Base-by-base conservation (phyloP, 108 stramenopile species). In the Parmales sp. region DNA sequence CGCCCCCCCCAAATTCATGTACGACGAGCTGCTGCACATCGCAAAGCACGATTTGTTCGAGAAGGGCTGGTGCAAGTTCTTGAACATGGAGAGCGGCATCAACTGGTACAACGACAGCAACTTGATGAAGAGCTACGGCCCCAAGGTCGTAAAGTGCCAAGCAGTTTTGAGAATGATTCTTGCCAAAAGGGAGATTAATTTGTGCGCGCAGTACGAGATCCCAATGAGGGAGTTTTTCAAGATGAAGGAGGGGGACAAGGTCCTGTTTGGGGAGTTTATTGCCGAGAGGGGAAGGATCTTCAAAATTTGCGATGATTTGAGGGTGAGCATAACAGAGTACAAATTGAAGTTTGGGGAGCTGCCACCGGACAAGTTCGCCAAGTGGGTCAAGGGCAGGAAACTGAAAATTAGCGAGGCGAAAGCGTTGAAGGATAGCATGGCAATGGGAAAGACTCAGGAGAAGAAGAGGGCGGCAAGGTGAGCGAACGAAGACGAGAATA, bases 251-350 rank as follows among this genome's bases (percentile, higher is more conserved):
- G 54, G 54, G 28, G 54, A 60, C 31, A 60, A 20, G n/a, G 36
- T 34, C 31, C 26, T 13, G 28, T 60, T 60, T 16, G 20, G 36
- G 13, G 36, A 19, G 54, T 60, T 28, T 16, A 28, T 60, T 28
- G 54, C 54, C 29, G 54, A 60, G 54, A 60, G 54, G 31, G 36
- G 36, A 34, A 26, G 54, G 54, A 28, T 60, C 54, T 13, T 28
- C 16, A 34, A 34, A 34, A 5, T 60, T 4, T 28, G 31, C 2
- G 54, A 60, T 34, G 54, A 60, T 13, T 13, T 60, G 11, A 34
- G 54, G n/a, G 26, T 34, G 3, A 60, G 31, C 3, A 29, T 28
- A 6, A 28, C 4, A 34, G 54, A 60, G 31, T 60, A 60, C 54
- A 28, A 34, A 4, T 11, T 19, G 3, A 60, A 60, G 20, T 60